Percentiles rank a stretch among this genome's conserved stretches.
These are phyloP conservation scores for Solanum chacoense DNA, from an alignment of 305 asterid genomes.

Conservation along the genomic window DNA sequence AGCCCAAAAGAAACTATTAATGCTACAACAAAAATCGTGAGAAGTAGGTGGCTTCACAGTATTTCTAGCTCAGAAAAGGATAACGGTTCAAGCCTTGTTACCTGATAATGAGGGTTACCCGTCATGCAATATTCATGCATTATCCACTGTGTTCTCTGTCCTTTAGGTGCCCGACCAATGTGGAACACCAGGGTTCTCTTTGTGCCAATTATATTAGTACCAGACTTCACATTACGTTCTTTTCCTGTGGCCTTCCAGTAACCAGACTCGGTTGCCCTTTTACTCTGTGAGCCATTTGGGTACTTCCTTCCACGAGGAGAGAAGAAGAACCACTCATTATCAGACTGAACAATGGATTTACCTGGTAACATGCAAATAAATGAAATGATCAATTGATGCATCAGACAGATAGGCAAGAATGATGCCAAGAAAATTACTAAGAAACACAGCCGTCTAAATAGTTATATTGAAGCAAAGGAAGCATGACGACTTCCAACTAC, in stretches of 20 bases:
- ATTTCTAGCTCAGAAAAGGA: neutral
- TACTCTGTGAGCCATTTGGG: conserved; percentile 86
- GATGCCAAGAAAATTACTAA: neutral
- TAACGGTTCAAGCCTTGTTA: neutral
- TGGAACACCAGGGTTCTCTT: conserved; percentile 88
- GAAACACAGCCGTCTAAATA: neutral
- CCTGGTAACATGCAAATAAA: conserved; percentile 25
- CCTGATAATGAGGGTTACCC: neutral
- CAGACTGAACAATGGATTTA: conserved; percentile 52
- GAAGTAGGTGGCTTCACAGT: neutral
- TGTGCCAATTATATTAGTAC: conserved; percentile 55
- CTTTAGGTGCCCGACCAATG: conserved; percentile 77
- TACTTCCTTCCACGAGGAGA: conserved; percentile 81
- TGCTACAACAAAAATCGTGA: neutral
- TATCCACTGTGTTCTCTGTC: conserved; percentile 87
- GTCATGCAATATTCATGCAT: conserved; percentile 69
- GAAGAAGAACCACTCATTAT: conserved; percentile 84
- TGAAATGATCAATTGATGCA: conserved; percentile 8
- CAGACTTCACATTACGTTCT: conserved; percentile 64
- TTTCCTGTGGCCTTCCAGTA: conserved; percentile 97
- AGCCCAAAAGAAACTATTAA: neutral
- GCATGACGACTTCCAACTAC: neutral
- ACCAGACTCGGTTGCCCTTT: conserved; percentile 68
- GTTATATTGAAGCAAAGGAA: neutral
- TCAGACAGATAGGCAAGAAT: neutral